These are phyloP conservation scores for Gossypium turneri DNA, from an alignment of 345 rosid genomes.

Conservation along the genomic window DNA sequence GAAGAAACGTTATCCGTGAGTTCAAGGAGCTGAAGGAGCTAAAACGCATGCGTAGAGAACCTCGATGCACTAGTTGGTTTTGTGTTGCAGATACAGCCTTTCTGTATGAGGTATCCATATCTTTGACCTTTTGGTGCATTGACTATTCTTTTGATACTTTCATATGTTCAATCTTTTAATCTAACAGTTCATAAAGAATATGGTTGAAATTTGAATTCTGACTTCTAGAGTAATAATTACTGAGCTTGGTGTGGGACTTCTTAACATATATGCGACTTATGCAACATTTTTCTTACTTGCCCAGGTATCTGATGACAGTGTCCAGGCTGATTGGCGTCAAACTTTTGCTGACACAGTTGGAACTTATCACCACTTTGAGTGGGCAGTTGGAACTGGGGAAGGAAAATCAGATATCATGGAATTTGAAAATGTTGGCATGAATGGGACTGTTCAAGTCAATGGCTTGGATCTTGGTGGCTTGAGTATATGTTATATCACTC, in stretches of 20 bases:
- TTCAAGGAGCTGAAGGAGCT: constrained; percentile 95
- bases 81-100: constrained; percentile 86
- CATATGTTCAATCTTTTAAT: neutral
- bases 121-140: constrained; percentile 1
- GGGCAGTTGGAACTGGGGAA: constrained; percentile 93
- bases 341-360: constrained; percentile 69
- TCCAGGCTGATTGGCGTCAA: constrained; percentile 86
- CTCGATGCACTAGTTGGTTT: constrained; percentile 85
- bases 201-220: neutral
- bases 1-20: constrained; percentile 87
- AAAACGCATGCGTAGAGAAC: constrained; percentile 79
- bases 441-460: constrained; percentile 51
- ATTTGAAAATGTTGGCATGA: constrained; percentile 76
- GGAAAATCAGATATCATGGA: constrained; percentile 85
- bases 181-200: constrained; percentile 1
- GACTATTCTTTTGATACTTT: neutral
- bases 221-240: neutral
- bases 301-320: constrained; percentile 74
- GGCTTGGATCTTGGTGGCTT: constrained; percentile 68
- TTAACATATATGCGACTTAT: constrained; percentile 1
- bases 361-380: constrained; percentile 80
- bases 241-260: constrained; percentile 11
- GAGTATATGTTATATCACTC: constrained; percentile 70
- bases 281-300: constrained; percentile 16
- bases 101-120: constrained; percentile 64